A percentile compares a stretch with the other conserved stretches of the same genome.
Evolutionary conservation across 148 eudicot genomes (phyloP).

Genomic region (Rhododendron williamsianum): DNA sequence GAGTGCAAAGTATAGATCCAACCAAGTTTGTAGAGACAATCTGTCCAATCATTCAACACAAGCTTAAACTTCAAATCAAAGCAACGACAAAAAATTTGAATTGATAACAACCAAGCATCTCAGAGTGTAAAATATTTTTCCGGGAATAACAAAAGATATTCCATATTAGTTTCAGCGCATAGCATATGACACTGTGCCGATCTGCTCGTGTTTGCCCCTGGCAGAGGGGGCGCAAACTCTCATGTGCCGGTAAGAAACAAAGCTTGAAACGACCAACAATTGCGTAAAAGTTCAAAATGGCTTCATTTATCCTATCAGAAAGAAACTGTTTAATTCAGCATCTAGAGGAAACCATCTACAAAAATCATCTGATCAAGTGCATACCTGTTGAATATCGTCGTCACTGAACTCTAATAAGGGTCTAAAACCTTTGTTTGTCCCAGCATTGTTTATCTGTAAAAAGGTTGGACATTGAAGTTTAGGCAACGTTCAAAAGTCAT

Average conservation of each 20-base stretch:
- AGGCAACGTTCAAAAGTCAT: neutral
- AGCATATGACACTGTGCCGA: neutral
- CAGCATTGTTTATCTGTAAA: constrained; percentile 92
- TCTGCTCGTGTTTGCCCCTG: neutral
- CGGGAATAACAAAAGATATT: neutral
- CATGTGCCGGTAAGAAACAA: neutral
- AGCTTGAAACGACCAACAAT: neutral
- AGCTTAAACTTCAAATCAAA: neutral
- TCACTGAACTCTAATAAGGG: constrained; percentile 90
- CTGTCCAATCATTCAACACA: constrained; percentile 26
- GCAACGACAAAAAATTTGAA: neutral
- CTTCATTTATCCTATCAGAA: neutral
- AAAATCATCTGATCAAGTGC: constrained; percentile 1
- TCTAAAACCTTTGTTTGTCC: constrained; percentile 96
- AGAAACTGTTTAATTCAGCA: neutral
- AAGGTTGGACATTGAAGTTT: neutral
- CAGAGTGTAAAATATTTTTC: neutral
- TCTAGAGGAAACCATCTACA: neutral
- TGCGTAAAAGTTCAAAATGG: neutral
- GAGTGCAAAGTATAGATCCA: constrained; percentile 95
- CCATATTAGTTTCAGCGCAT: neutral
- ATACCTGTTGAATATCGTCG: constrained; percentile 86
- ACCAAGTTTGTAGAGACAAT: constrained; percentile 97
- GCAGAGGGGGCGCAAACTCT: neutral
- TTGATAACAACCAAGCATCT: neutral